Evolutionary conservation across 805 yeast genomes (phyloP), one percentile per base, ranked within the genome.

Genomic region (Zygoascus bituminiphila): DNA sequence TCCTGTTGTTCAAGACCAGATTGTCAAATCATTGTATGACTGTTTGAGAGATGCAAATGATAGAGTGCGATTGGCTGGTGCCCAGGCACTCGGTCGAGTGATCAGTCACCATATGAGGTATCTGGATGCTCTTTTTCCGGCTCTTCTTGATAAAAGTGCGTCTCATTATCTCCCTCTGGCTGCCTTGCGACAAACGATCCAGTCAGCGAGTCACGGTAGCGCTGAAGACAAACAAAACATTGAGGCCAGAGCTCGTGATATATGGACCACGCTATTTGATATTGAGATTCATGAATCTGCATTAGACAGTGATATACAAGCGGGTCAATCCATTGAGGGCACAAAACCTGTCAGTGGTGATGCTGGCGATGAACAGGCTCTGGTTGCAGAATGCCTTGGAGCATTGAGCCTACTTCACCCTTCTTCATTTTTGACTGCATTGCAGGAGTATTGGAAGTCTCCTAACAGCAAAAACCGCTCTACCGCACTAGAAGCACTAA

Each of bases 71-170:
- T 5, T 24, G 7, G 10, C 31, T 20, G 72, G 83, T 1, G 75
- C 83, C 1, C 71, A 73, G 44, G 70, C 82, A 0, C 59, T 79
- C 24, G 83, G 85, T 1, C 70, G 73, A 10, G 59, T 77, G 21
- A 66, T 75, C 8, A 63, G 73, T 2, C 63, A 64, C 33, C 67
- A 76, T 51, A 56, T 71, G 1, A 59, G 53, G 4, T 70, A 72
- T 48, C 57, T 77, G n/a, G 67, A 72, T 0, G 39, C 50, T 2
- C 60, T 79, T 43, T 54, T 79, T 31, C 42, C 52, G 0, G 56
- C 59, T 38, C 54, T 71, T 40, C 50, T 45, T 14, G 50, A 51
- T 2, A 36, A 33, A 5, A 57, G 53, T 31, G 31, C 42, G 6
- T 12, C 22, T 17, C 39, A 36, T 36, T 36, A 36, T 36, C 6